Conservation (phyloP, 495 filamentous ascomycete species). For the Cercophora sp. region DNA sequence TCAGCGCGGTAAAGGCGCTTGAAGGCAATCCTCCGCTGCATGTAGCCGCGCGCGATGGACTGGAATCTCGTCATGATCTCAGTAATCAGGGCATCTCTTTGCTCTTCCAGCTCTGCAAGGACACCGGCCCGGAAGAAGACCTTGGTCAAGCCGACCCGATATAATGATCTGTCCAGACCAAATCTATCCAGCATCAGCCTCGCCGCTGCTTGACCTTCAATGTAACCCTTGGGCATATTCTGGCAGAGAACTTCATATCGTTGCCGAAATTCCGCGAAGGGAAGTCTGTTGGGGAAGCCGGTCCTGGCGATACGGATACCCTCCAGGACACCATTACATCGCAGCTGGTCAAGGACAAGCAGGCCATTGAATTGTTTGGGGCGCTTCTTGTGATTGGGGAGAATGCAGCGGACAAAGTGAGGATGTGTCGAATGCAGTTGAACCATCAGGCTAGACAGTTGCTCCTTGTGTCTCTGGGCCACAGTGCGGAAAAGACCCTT, state of each 20-base stretch:
- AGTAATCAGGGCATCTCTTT: slow-evolving; percentile 83
- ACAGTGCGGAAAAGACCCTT: slow-evolving; percentile 97
- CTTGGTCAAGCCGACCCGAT: slow-evolving; percentile 92
- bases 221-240: slow-evolving; percentile 82
- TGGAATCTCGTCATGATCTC: slow-evolving; percentile 95
- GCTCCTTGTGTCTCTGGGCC: slow-evolving; percentile 96
- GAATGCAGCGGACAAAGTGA: slow-evolving; percentile 96
- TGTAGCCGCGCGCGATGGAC: slow-evolving; percentile 83
- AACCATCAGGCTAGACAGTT: slow-evolving; percentile 90
- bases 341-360: slow-evolving; percentile 88
- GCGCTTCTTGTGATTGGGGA: slow-evolving; percentile 98
- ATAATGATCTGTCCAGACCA: slow-evolving; percentile 75
- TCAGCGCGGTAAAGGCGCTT: slow-evolving; percentile 93
- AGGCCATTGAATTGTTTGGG: slow-evolving; percentile 87
- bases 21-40: slow-evolving; percentile 78
- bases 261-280: slow-evolving; percentile 90
- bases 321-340: slow-evolving; percentile 98
- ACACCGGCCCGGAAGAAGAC: slow-evolving; percentile 98
- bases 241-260: slow-evolving; percentile 95
- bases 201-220: slow-evolving; percentile 84
- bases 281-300: slow-evolving; percentile 93
- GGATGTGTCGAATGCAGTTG: slow-evolving; percentile 95
- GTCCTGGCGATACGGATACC: slow-evolving; percentile 96
- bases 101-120: slow-evolving; percentile 92
- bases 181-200: slow-evolving; percentile 88